Percentiles rank a stretch among this genome's conserved stretches.
Evolutionary conservation across 2,329 filamentous ascomycete species (phyloP).

Genomic region (Alternaria dauci): DNA sequence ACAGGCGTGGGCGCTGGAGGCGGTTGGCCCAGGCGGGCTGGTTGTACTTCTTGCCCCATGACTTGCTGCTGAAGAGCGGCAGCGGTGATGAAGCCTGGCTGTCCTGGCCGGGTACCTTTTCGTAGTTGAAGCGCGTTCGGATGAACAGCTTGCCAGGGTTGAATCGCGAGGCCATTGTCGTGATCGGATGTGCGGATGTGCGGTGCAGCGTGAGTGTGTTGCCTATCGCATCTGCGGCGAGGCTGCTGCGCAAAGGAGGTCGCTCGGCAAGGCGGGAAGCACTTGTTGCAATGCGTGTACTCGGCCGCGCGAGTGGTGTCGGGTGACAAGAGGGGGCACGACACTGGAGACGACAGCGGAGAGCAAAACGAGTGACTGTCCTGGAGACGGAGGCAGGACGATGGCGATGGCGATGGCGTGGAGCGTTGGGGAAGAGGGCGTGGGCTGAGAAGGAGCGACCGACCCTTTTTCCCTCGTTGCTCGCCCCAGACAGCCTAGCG

Average conservation of each 20-base stretch:
- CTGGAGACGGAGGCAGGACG: conserved; percentile 25
- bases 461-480: conserved; percentile 25
- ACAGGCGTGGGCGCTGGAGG: conserved; percentile 54
- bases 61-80: conserved; percentile 51
- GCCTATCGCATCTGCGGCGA: conserved; percentile 46
- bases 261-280: conserved; percentile 2
- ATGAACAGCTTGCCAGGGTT: conserved; percentile 58
- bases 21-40: conserved; percentile 51
- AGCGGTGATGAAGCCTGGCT: conserved; percentile 52
- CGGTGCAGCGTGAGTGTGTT: conserved; percentile 25
- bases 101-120: conserved; percentile 55
- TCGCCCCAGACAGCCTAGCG: conserved; percentile 22
- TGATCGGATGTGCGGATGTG: conserved; percentile 19
- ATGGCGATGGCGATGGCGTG: conserved; percentile 13
- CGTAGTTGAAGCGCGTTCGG: conserved; percentile 56
- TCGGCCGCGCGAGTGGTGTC: conserved; percentile 23
- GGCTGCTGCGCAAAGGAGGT: conserved; percentile 8
- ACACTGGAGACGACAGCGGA: conserved; percentile 24
- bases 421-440: conserved; percentile 26
- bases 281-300: conserved; percentile 12
- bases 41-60: conserved; percentile 44
- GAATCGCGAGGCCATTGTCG: conserved; percentile 50
- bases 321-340: conserved; percentile 11
- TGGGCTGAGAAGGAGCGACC: conserved; percentile 20
- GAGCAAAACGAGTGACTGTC: conserved; percentile 44